A percentile compares a stretch with the other conserved stretches of the same genome.
Evolutionary conservation across 345 rosid species (phyloP).

Genomic region (Gossypium thurberi): DNA sequence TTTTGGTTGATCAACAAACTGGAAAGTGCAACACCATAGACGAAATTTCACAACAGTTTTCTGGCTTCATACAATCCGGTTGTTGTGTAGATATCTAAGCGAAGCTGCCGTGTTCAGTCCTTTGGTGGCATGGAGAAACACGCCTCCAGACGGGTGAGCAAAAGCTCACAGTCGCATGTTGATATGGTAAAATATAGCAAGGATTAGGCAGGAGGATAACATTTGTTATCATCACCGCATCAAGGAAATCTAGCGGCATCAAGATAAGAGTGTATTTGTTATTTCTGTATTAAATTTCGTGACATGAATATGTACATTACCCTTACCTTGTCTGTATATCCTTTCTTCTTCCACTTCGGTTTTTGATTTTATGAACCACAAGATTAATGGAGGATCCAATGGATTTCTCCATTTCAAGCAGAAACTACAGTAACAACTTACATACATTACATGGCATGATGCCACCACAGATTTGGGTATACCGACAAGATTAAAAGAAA

Average conservation of each 20-base stretch:
- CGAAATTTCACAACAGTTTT: slow-evolving; percentile 4
- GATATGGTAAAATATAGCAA: neutral
- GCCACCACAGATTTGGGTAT: no score
- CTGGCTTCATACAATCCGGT: slow-evolving; percentile 27
- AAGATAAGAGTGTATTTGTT: neutral
- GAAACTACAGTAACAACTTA: no score
- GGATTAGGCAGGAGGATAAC: no score
- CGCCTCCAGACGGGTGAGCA: neutral
- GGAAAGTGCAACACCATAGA: slow-evolving; percentile 7
- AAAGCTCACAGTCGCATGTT: neutral
- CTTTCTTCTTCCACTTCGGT: neutral
- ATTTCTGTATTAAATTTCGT: no score
- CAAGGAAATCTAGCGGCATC: neutral
- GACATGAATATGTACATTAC: neutral
- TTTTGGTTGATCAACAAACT: slow-evolving; percentile 9
- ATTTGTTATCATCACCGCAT: neutral
- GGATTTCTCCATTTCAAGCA: no score
- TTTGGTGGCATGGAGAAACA: no score
- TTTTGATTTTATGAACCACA: neutral
- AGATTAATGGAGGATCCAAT: neutral
- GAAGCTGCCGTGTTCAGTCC: neutral
- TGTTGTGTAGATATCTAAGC: slow-evolving; percentile 25
- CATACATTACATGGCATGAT: neutral
- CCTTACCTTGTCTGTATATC: neutral
- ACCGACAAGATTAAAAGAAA: no score